These are phyloP conservation scores for Paecilomyces sp. DNA, from an alignment of 2,329 filamentous ascomycete species.

Conservation along the genomic window DNA sequence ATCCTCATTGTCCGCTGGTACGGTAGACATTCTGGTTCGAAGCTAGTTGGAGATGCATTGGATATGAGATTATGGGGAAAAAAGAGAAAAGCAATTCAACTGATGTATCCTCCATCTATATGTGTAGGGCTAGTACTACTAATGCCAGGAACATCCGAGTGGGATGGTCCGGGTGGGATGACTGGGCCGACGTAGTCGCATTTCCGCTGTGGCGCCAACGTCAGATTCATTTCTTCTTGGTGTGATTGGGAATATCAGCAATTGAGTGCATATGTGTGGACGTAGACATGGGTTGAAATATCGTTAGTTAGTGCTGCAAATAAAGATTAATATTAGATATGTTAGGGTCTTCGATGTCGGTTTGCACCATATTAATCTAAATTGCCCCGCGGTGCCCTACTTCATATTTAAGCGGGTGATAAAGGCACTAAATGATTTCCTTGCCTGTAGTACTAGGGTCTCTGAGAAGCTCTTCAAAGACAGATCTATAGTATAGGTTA, in stretches of 20 bases:
- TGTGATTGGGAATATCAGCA: no score
- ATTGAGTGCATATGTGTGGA: no score
- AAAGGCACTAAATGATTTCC: background rate
- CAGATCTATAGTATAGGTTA: no score
- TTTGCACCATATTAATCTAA: background rate
- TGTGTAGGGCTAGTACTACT: background rate
- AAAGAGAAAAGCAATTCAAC: background rate
- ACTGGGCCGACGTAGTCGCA: background rate
- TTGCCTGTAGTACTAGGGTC: background rate
- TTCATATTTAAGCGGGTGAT: background rate
- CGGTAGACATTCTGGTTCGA: background rate
- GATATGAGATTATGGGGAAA: background rate
- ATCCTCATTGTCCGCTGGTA: background rate
- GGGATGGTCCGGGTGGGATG: conserved; percentile 1
- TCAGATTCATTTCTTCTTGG: no score
- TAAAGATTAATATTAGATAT: background rate
- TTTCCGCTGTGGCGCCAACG: background rate
- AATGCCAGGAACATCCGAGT: background rate
- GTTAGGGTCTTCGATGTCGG: background rate
- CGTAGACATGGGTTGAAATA: no score
- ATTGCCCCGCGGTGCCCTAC: background rate
- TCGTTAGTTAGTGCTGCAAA: background rate
- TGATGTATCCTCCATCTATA: background rate
- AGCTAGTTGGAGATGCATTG: background rate
- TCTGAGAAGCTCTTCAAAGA: background rate